These are phyloP conservation scores for Cordyceps fumosorosea DNA, from an alignment of 2,329 filamentous ascomycete species.

Conservation along the genomic window DNA sequence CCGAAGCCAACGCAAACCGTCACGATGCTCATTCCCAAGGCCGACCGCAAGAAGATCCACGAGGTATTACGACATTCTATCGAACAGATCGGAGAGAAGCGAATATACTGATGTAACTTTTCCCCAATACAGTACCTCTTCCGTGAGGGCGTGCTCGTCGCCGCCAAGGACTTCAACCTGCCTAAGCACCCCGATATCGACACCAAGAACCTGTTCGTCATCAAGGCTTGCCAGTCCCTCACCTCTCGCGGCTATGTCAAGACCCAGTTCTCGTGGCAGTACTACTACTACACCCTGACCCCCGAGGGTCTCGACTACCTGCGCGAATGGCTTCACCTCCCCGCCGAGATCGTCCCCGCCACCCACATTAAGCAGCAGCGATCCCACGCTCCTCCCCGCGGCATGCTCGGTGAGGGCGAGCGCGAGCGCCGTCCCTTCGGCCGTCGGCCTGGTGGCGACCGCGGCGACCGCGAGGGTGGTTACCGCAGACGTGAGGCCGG, in stretches of 20 bases:
- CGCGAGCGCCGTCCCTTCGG: conserved; percentile 78
- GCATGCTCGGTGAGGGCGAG: conserved; percentile 89
- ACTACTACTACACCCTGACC: conserved; percentile 99
- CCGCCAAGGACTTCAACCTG: conserved; percentile 98
- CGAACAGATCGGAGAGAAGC: not conserved
- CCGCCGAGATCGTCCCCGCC: conserved; percentile 97
- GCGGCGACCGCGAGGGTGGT: conserved; percentile 80
- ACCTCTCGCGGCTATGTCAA: conserved; percentile 98
- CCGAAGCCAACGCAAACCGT: conserved; percentile 40
- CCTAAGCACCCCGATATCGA: conserved; percentile 97
- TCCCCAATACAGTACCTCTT: conserved; percentile 72
- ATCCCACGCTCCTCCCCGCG: conserved; percentile 93
- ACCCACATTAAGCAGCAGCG: conserved; percentile 99
- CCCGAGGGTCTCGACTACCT: conserved; percentile 99
- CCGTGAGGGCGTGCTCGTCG: conserved; percentile 87
- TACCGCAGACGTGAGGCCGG: conserved; percentile 87
- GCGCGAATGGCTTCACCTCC: conserved; percentile 99
- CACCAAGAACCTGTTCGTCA: conserved; percentile 98
- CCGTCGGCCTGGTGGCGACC: conserved; percentile 46
- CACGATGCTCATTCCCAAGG: conserved; percentile 98
- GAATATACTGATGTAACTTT: conserved; percentile 15
- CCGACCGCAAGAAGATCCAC: conserved; percentile 99
- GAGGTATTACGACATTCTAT: conserved; percentile 42
- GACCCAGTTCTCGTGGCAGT: conserved; percentile 99
- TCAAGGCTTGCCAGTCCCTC: conserved; percentile 98